Evolutionary conservation across 1,284 basidiomycete species (phyloP).

Genomic region (Phaffia rhodozyma): DNA sequence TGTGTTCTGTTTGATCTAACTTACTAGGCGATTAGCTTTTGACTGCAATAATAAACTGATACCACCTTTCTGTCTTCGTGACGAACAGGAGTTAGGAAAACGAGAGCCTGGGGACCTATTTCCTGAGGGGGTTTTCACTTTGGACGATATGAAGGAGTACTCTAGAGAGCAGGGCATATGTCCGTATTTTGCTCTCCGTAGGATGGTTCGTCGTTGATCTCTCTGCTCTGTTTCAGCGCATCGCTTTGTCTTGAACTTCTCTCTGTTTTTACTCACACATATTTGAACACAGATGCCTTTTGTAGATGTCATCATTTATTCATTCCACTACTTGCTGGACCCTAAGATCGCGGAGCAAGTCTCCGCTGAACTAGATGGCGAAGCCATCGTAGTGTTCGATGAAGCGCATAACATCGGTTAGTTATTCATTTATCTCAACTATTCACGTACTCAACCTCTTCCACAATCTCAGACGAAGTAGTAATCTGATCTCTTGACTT

Average conservation of each 20-base stretch:
- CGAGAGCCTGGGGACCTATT: constrained; percentile 75
- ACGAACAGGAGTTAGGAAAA: constrained; percentile 52
- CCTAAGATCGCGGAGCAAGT: constrained; percentile 99
- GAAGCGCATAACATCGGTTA: constrained; percentile 98
- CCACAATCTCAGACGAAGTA: not conserved
- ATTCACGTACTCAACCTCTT: not conserved
- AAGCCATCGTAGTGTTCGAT: constrained; percentile 97
- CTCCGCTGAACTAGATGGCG: constrained; percentile 92
- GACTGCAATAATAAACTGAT: not conserved
- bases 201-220: constrained; percentile 61
- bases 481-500: not conserved
- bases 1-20: constrained; percentile 19
- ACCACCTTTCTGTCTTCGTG: not conserved
- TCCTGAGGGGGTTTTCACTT: constrained; percentile 80
- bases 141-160: constrained; percentile 85
- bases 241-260: not conserved
- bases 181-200: constrained; percentile 90
- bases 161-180: constrained; percentile 77
- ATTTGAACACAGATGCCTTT: constrained; percentile 63
- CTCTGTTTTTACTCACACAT: not conserved
- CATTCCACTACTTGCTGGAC: constrained; percentile 96
- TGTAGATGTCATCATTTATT: constrained; percentile 94
- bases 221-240: not conserved
- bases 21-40: not conserved
- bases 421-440: constrained; percentile 23